Conservation (phyloP, 345 rosid genomes). For the Lepidium aucheri region DNA sequence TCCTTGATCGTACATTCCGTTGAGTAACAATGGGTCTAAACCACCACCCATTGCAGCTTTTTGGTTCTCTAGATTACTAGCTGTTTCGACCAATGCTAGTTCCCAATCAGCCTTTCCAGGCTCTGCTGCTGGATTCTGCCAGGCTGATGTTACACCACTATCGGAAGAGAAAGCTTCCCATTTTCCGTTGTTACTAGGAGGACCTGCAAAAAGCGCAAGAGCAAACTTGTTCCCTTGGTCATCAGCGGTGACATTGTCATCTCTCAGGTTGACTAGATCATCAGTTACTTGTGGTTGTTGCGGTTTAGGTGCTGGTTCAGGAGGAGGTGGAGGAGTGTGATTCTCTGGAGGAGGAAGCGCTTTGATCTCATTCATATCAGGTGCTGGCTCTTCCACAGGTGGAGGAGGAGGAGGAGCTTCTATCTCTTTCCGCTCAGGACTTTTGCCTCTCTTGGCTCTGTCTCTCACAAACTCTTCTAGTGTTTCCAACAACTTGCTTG, state of each 20-base stretch:
- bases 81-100: conserved; percentile 75
- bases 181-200: conserved; percentile 40
- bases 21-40: conserved; percentile 68
- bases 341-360: conserved; percentile 77
- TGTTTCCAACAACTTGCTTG: conserved; percentile 64
- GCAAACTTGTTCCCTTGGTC: conserved; percentile 77
- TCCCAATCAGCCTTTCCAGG: conserved; percentile 82
- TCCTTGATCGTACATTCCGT: conserved; percentile 93
- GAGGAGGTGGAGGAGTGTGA: conserved; percentile 46
- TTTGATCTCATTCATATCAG: conserved; percentile 63
- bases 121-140: conserved; percentile 86
- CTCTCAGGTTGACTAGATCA: conserved; percentile 81
- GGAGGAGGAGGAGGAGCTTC: conserved; percentile 41
- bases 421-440: conserved; percentile 54
- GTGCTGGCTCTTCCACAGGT: conserved; percentile 36
- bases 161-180: conserved; percentile 82
- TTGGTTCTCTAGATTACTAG: conserved; percentile 66
- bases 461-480: conserved; percentile 83
- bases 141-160: conserved; percentile 63
- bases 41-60: conserved; percentile 81
- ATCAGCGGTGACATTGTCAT: conserved; percentile 52
- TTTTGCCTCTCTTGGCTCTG: conserved; percentile 62
- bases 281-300: conserved; percentile 39
- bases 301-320: conserved; percentile 31
- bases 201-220: conserved; percentile 71